Conservation (phyloP, 2,329 filamentous ascomycete species). For the Fusarium caatingaense region DNA sequence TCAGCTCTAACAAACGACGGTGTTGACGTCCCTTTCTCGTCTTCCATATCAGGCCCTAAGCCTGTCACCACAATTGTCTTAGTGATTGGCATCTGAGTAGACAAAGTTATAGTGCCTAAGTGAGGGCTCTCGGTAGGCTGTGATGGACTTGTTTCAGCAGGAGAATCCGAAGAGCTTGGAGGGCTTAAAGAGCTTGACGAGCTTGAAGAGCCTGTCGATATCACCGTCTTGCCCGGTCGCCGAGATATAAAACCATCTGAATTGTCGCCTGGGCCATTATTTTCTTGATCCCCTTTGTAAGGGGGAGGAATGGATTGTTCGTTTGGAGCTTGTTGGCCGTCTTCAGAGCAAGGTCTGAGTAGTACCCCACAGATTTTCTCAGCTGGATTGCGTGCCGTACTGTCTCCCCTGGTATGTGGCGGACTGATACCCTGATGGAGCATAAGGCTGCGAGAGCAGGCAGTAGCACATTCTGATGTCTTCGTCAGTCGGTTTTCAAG, state of each 20-base stretch:
- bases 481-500: conserved; percentile 1
- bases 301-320: background rate
- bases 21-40: background rate
- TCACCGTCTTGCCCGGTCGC: background rate
- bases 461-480: conserved; percentile 27
- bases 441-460: conserved; percentile 34
- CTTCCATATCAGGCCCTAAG: conserved; percentile 12
- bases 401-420: background rate
- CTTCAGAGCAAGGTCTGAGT: background rate
- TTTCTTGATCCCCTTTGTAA: background rate
- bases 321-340: background rate
- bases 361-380: background rate
- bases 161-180: background rate
- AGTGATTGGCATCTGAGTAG: conserved; percentile 34
- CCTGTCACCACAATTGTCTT: conserved; percentile 35
- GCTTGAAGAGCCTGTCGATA: background rate
- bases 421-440: conserved; percentile 5
- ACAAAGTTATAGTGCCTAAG: conserved; percentile 43
- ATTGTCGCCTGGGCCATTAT: background rate
- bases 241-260: background rate
- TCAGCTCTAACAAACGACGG: conserved; percentile 5
- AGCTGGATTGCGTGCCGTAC: background rate
- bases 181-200: background rate
- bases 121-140: conserved; percentile 4
- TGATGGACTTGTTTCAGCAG: background rate